phyloP scores from a whole-genome alignment of 805 yeast genomes.

The Kodamaea fukazawae region DNA sequence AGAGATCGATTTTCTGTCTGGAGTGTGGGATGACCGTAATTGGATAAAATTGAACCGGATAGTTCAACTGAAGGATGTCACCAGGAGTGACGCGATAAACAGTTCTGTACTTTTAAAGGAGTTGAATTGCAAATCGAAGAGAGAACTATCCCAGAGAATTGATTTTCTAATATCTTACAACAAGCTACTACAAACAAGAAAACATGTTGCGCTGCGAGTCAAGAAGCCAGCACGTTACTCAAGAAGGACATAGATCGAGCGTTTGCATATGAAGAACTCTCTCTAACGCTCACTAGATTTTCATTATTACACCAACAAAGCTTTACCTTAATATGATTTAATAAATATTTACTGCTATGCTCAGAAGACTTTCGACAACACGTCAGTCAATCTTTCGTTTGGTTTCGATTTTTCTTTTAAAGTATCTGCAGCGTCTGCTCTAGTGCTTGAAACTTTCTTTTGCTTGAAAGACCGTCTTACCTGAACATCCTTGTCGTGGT shows the following conservation, averaged over 20 bases:
- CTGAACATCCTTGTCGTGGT: slow-evolving; percentile 25
- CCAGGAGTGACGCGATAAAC: slow-evolving; percentile 25
- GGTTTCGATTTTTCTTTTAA: slow-evolving; percentile 43
- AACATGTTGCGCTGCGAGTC: not conserved
- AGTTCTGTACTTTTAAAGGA: slow-evolving; percentile 25
- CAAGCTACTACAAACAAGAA: slow-evolving; percentile 1
- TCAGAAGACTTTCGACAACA: slow-evolving; percentile 53
- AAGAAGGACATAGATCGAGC: not conserved
- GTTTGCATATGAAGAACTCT: not conserved
- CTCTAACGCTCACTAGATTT: not conserved
- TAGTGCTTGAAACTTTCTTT: slow-evolving; percentile 58
- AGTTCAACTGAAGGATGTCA: slow-evolving; percentile 25
- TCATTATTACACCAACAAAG: too few species aligned
- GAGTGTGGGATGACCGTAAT: slow-evolving; percentile 10
- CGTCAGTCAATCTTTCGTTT: slow-evolving; percentile 41
- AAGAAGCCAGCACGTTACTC: not conserved
- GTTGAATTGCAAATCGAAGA: slow-evolving; percentile 24
- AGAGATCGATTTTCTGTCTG: too few species aligned
- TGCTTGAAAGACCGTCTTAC: slow-evolving; percentile 68
- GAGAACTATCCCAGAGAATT: slow-evolving; percentile 32
- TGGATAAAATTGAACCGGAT: slow-evolving; percentile 34
- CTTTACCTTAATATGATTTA: too few species aligned
- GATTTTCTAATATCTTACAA: slow-evolving; percentile 20
- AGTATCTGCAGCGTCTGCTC: slow-evolving; percentile 58
- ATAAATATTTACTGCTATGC: too few species aligned